Evolutionary conservation across 768 basidiomycete species (phyloP).

Genomic region (Pleurotus djamor): DNA sequence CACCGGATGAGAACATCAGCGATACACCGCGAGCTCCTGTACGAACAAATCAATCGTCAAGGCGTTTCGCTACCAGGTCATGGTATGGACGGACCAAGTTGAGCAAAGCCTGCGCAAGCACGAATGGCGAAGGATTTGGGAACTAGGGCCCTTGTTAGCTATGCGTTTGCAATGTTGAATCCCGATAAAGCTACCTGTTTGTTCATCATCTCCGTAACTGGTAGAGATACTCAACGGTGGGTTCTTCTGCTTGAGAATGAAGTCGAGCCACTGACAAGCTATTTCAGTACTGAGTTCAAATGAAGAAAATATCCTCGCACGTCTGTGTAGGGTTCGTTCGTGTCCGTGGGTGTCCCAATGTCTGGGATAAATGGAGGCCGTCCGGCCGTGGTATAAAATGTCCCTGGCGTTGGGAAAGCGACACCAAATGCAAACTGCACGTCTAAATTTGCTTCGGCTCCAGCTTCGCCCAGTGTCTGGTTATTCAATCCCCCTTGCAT

Average conservation of each 20-base stretch:
- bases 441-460: conserved; percentile 66
- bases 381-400: conserved; percentile 64
- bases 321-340: conserved; percentile 29
- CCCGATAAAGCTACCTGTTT: conserved; percentile 42
- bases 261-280: conserved; percentile 49
- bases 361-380: conserved; percentile 58
- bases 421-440: conserved; percentile 68
- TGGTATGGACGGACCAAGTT: conserved; percentile 42
- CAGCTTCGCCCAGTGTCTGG: conserved; percentile 52
- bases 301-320: conserved; percentile 6
- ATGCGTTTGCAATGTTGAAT: not conserved
- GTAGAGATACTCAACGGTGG: conserved; percentile 66
- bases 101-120: conserved; percentile 58
- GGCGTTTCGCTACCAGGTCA: not conserved
- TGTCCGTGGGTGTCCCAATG: conserved; percentile 29
- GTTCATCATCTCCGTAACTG: conserved; percentile 73
- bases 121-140: conserved; percentile 58
- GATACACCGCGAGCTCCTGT: conserved; percentile 70
- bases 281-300: not conserved
- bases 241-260: conserved; percentile 38
- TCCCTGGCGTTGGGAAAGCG: conserved; percentile 55
- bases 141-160: conserved; percentile 29
- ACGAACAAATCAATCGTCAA: not conserved
- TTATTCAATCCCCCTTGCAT: conserved; percentile 56
- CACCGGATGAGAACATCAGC: conserved; percentile 64